Conservation (phyloP, 371 early-diverging fungal genomes). For the Mycotypha africana region DNA sequence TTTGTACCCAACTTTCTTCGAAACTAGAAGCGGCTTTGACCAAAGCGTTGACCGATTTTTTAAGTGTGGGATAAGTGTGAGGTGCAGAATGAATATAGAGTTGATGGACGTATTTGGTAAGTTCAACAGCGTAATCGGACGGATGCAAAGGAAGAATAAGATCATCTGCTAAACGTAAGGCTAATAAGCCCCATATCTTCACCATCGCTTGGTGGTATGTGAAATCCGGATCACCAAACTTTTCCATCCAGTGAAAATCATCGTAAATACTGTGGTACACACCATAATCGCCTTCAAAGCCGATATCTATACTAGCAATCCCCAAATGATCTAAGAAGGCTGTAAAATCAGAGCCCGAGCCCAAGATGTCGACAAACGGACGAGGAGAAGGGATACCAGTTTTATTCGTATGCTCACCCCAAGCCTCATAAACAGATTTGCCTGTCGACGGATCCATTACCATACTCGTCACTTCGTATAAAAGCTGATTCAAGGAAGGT, state of each 20-base stretch:
- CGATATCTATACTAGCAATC: constrained; percentile 48
- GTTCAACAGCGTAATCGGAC: constrained; percentile 27
- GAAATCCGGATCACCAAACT: constrained; percentile 60
- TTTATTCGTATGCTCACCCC: constrained; percentile 17
- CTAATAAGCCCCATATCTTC: constrained; percentile 36
- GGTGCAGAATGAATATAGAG: constrained; percentile 9
- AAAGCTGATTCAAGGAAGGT: constrained; percentile 45
- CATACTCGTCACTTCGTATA: constrained; percentile 47
- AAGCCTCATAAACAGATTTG: constrained; percentile 48
- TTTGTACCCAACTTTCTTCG: constrained; percentile 5
- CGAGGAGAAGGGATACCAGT: constrained; percentile 3
- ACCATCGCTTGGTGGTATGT: constrained; percentile 50
- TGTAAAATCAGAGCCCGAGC: constrained; percentile 56
- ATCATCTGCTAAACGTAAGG: constrained; percentile 36
- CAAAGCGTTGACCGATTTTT: constrained; percentile 12
- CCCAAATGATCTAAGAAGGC: constrained; percentile 61
- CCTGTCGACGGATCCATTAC: constrained; percentile 47
- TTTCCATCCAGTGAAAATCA: constrained; percentile 53
- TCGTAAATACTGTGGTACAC: constrained; percentile 68
- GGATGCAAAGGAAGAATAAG: constrained; percentile 35
- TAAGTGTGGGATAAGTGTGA: constrained; percentile 12
- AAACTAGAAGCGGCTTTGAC: constrained; percentile 8
- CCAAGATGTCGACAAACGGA: constrained; percentile 34
- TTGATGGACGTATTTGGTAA: constrained; percentile 13
- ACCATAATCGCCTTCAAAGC: constrained; percentile 49